These are phyloP conservation scores for Beauveria varroae DNA, from an alignment of 2,329 filamentous ascomycete genomes.

Conservation along the genomic window DNA sequence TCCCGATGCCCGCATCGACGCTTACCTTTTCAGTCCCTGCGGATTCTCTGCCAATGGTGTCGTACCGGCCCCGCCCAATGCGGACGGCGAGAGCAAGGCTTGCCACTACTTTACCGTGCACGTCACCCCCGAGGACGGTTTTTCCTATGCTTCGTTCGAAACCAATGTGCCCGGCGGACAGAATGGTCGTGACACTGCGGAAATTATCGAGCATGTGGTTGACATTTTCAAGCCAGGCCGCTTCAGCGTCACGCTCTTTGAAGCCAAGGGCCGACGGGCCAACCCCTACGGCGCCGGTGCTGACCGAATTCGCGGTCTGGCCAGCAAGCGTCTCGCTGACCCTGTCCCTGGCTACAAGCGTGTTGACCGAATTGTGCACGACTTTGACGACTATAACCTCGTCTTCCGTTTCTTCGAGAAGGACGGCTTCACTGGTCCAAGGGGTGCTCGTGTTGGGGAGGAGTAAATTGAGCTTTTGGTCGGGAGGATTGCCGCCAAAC, in stretches of 20 bases:
- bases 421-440: slow-evolving; percentile 61
- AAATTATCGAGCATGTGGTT: slow-evolving; percentile 90
- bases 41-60: slow-evolving; percentile 97
- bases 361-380: slow-evolving; percentile 91
- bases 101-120: slow-evolving; percentile 98
- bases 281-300: slow-evolving; percentile 33
- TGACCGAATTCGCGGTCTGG: slow-evolving; percentile 29
- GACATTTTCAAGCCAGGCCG: slow-evolving; percentile 95
- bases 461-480: slow-evolving; percentile 19
- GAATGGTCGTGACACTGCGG: slow-evolving; percentile 78
- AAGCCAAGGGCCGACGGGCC: slow-evolving; percentile 61
- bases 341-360: slow-evolving; percentile 78
- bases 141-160: slow-evolving; percentile 96
- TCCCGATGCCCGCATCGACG: slow-evolving; percentile 87
- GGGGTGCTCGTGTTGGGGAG: slow-evolving; percentile 48
- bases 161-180: slow-evolving; percentile 91
- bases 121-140: slow-evolving; percentile 93
- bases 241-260: slow-evolving; percentile 94
- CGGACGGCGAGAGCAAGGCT: slow-evolving; percentile 36
- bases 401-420: slow-evolving; percentile 96
- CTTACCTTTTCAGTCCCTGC: slow-evolving; percentile 93
- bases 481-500: background rate
- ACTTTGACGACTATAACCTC: slow-evolving; percentile 93
- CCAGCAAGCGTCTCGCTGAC: slow-evolving; percentile 56
- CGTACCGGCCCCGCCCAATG: slow-evolving; percentile 65